Evolutionary conservation across 2,329 filamentous ascomycete species (phyloP).

Genomic region (Aspergillus sergii): DNA sequence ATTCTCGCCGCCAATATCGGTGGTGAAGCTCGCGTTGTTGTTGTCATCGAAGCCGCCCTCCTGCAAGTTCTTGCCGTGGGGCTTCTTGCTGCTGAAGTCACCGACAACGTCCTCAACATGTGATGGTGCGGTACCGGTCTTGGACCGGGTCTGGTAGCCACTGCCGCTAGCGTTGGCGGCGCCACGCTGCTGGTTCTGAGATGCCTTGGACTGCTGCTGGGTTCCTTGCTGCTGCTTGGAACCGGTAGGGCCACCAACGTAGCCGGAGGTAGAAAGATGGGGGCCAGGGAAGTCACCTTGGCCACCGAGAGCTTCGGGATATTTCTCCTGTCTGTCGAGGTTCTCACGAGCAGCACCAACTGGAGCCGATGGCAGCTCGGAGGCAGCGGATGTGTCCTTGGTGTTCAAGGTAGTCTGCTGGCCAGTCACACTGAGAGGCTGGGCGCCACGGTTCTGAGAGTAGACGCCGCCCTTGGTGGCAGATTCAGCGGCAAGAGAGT

Average conservation of each 20-base stretch:
- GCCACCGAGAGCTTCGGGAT: conserved; percentile 42
- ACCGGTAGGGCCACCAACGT: conserved; percentile 37
- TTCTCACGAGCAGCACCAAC: conserved; percentile 51
- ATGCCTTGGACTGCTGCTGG: not conserved
- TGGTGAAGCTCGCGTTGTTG: conserved; percentile 54
- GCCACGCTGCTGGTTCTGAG: conserved; percentile 1
- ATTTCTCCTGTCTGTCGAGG: conserved; percentile 45
- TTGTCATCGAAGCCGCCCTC: conserved; percentile 50
- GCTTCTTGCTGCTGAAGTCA: conserved; percentile 41
- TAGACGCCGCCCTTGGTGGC: conserved; percentile 62
- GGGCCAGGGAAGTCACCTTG: conserved; percentile 43
- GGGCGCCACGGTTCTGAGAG: conserved; percentile 59
- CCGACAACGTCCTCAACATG: conserved; percentile 41
- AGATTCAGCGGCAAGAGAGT: conserved; percentile 78
- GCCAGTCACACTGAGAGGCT: conserved; percentile 53
- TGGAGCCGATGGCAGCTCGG: conserved; percentile 51
- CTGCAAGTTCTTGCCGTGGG: conserved; percentile 55
- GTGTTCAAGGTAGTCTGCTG: conserved; percentile 59
- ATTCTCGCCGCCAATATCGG: conserved; percentile 56
- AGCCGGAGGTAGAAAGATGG: conserved; percentile 36
- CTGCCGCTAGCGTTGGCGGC: conserved; percentile 26
- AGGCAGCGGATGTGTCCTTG: conserved; percentile 58
- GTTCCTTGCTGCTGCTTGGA: conserved; percentile 35
- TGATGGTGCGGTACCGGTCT: conserved; percentile 38
- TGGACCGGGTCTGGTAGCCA: conserved; percentile 28